Base-by-base conservation (phyloP, 2,329 filamentous ascomycete species). In the Colletotrichum cuscutae region DNA sequence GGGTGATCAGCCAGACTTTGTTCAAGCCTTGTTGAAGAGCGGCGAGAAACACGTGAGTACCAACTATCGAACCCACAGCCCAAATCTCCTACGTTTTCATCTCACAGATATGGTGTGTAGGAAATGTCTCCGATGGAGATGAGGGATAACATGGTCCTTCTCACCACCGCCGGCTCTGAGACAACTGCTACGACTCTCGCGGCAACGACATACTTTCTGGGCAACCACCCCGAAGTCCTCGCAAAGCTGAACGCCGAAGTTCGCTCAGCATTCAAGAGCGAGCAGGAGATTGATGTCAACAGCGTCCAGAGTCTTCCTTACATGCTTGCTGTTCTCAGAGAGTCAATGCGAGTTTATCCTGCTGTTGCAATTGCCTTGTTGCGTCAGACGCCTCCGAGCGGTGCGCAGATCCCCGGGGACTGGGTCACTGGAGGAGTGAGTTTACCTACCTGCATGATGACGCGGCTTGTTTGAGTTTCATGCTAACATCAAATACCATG, bases 131-230 rank as follows among this genome's bases (percentile, higher is more conserved):
- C 67, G 4, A 60, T 66, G 5, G 56, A 70, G 19, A 59, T 77
- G 9, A 32, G 56, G 4, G 63, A 65, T 58, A 78, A 74, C 11
- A 58, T 75, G 5, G 62, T 75, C 0, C 53, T 71, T 1, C 57
- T 82, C 5, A 76, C 81, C 19, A 32, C 79, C 4, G 85, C 82
- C 0, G 86, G 85, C 0, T 82, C 80, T 8, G 85, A 87, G 68
- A 87, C 86, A 0, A 87, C 85, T 0, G 85, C 85, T 0, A 85
- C 85, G 1, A 76, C 82, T 3, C 77, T 87, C 5, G 77, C 80
- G 0, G 86, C 84, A 5, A 77, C 79, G 0, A 84, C 83, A 0
- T 87, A 81, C 66, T 78, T 84, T 1, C 77, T 89, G 3, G 66
- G 76, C 1, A 77, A 52, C 5, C 80, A 83, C 46, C 81, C 81